Base-by-base conservation (phyloP, 192 early-diverging fungal genomes). In the Backusella liffmaniae region DNA sequence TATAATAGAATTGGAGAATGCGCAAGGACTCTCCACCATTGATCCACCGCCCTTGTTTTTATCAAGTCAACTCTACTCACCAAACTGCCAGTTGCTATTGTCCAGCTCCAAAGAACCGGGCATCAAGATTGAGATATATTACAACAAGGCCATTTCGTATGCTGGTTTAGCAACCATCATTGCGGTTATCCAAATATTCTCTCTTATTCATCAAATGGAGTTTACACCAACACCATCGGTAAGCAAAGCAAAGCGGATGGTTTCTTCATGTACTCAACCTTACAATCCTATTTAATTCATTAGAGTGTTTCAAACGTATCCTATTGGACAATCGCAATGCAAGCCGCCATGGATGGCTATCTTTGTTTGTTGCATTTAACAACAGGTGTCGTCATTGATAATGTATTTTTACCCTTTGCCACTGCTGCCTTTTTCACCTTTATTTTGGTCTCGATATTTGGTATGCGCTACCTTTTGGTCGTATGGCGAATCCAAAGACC, bases 401-500 rank as follows among this genome's bases (percentile, higher is more conserved):
- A 72, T 51, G 66, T 88, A 9, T 93, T 90, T 70, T 72, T 93
- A 12, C 85, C 89, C 10, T 89, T 91, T 76, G 86, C 84, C 2
- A 83, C 86, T 2, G 87, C 87, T 0, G 82, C 89, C 7, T 90
- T 93, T 59, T 85, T 92, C 41, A 85, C 87, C 8, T 94, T 93
- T 78, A 81, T 88, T 21, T 68, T 92, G 72, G 86, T 92, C 3
- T 88, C 91, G n/a, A 85, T 91, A 23, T 88, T 92, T 72, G 89
- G 85, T 8, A 89, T 93, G 84, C 85, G 90, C 18, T 94, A 95
- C 68, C 78, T 95, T 42, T 74, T 91, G 30, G 86, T 87, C 0
- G 89, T 95, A 15, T 90, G 90, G 87, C 76, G 86, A 39, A 88
- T 90, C 53, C 91, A 93, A 78, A 73, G 90, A 66, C 87, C 92